These are phyloP conservation scores for Tricholoma matsutake DNA, from an alignment of 768 basidiomycete species.

Conservation along the genomic window DNA sequence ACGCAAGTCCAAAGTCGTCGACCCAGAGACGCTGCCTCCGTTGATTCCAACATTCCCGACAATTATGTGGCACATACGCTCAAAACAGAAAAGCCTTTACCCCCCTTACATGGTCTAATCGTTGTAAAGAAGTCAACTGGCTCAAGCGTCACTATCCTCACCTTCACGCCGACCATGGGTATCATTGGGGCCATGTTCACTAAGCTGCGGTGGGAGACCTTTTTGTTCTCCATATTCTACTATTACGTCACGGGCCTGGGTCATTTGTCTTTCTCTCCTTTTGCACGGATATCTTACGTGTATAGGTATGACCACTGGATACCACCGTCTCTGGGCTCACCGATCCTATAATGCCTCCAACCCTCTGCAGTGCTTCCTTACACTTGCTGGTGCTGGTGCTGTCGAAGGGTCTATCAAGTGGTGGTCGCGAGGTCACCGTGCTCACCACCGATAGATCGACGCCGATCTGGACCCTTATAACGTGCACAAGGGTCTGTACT, in stretches of 20 bases:
- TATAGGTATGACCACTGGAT: conserved; percentile 84
- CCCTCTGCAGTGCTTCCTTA: conserved; percentile 82
- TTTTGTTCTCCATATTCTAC: conserved; percentile 41
- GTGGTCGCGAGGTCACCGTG: conserved; percentile 98
- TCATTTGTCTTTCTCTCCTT: conserved; percentile 28
- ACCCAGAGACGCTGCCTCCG: conserved; percentile 26
- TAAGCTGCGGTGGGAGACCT: conserved; percentile 69
- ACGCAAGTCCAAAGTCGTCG: conserved; percentile 18
- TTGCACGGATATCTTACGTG: not conserved
- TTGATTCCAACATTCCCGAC: conserved; percentile 67
- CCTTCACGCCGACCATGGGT: conserved; percentile 69
- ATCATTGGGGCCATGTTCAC: conserved; percentile 70
- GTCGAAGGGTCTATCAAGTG: conserved; percentile 97
- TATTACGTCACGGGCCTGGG: conserved; percentile 64
- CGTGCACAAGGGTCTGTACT: conserved; percentile 84
- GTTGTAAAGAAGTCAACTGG: conserved; percentile 68
- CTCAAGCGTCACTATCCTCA: conserved; percentile 71
- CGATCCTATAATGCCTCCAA: conserved; percentile 89
- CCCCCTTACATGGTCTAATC: conserved; percentile 63
- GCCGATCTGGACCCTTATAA: conserved; percentile 96
- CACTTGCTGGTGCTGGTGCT: conserved; percentile 85
- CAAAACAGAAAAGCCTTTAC: conserved; percentile 61
- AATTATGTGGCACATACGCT: conserved; percentile 81
- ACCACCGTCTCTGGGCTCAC: conserved; percentile 97
- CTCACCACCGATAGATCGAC: conserved; percentile 96